Evolutionary conservation across 148 eudicot genomes (phyloP), one percentile per base, ranked within the genome.

Genomic region (Rhododendron williamsianum): DNA sequence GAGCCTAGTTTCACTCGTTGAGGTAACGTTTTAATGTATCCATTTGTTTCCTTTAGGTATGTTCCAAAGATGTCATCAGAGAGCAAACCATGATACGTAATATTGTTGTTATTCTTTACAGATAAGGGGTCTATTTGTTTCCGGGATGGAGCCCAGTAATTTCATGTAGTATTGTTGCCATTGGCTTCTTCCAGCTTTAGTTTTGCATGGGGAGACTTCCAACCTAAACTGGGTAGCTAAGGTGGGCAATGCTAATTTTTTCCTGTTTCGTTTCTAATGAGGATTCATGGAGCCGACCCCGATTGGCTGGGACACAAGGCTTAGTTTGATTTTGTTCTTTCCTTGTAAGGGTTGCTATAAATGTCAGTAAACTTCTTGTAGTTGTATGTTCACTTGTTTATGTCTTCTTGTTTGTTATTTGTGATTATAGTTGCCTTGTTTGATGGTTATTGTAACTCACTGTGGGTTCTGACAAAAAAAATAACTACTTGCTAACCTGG

Each of bases 141-240:
- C 85, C 21, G 93, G 91, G 45, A 87, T 93, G 87, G 98, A 92
- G 87, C 92, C 94, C 52, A 85, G 86, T 43, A 90, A 92, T 90
- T 97, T 97, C 87, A 84, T 94, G 85, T 95, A 91, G 82, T 93
- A 92, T 84, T 95, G 96, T 88, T 93, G 97, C 87, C 91, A 90
- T 81, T 97, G 99, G 99, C 98, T 97, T 80, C 94, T 97, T 83
- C 96, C 99, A 82, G 95, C 98, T 88, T 89, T 97, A 80, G 85
- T 97, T 80, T 89, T 97, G 92, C 89, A 91, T 82, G 97, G 88
- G 79, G 94, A 93, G 80, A 85, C 87, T 84, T 87, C 94, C 80
- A 89, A 91, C 86, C 89, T 97, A 83, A 87, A 90, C 38, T 95
- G 93, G 94, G 90, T 33, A 86, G 94, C 98, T 77, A 91, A 89